phyloP scores from a whole-genome alignment of 108 stramenopile species.

The Nitzschia sp. region DNA sequence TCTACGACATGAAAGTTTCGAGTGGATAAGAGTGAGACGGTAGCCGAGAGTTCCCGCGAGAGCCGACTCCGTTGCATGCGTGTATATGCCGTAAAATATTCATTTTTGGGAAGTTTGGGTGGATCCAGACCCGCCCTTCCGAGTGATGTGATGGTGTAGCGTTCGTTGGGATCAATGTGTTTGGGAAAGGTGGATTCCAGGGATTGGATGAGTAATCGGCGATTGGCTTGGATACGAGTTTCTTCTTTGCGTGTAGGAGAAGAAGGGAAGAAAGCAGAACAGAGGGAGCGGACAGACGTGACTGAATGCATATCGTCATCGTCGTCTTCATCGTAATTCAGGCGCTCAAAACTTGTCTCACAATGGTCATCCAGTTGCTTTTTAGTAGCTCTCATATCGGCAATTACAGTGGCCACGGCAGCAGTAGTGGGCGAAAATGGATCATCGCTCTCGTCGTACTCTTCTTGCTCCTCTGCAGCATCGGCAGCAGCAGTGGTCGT shows the following conservation, averaged over 20 bases:
- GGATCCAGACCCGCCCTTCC: slow-evolving; percentile 1
- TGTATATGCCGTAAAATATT: not conserved
- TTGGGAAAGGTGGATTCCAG: not conserved
- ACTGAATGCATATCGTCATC: not conserved
- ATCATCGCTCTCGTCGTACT: no score
- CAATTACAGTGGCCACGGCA: no score
- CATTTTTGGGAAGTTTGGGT: not conserved
- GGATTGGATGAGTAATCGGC: not conserved
- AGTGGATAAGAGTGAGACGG: not conserved
- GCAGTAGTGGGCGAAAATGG: no score
- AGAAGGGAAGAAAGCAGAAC: not conserved
- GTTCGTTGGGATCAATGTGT: not conserved
- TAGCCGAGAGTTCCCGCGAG: not conserved
- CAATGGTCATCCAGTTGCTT: no score
- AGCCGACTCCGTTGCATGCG: not conserved
- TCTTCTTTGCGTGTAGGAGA: not conserved
- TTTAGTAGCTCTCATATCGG: no score
- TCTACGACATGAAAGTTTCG: not conserved
- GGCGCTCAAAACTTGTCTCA: no score
- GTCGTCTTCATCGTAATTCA: no score
- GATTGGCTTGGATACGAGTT: not conserved
- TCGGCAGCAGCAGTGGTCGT: no score
- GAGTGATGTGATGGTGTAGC: not conserved
- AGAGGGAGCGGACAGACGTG: not conserved
- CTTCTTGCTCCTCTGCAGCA: no score